Evolutionary conservation across 306 rosid species (phyloP), one percentile per base, ranked within the genome.

Genomic region (Trifolium subterraneum): DNA sequence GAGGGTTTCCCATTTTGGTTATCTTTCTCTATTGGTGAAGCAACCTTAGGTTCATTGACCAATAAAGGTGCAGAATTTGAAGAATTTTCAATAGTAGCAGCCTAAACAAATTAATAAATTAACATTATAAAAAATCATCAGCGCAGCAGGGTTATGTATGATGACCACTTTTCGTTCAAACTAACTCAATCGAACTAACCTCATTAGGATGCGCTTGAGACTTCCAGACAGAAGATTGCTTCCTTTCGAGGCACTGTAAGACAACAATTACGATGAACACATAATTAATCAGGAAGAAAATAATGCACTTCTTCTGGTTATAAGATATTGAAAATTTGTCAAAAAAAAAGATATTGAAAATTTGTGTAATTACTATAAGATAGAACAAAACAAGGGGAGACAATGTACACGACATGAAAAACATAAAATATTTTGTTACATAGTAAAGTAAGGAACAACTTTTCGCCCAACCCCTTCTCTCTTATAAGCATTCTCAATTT

Each of bases 31-130:
- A 74, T 54, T 16, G 76, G 55, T 56, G 82, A 74, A 63, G 63
- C 80, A 41, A 29, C 73, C 70, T 54, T 80, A 58, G 92, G 78
- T 76, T 74, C 84, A 23, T 73, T 19, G 56, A 79, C 75, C 76
- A 48, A 79, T 33, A 25, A 52, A 41, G 96, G 89, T 41, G 84
- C 82, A 82, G 95, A 91, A 83, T 93, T 90, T 64, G 91, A 86
- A 56, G 84, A 79, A 62, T 83, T 84, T 64, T 73, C 87, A 45
- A 81, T 75, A 41, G 84, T 29, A 35, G 70, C 61, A 41, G 64
- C 90, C 98, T 93, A 50, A 12, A 50, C 12, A 39, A 75, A n/a
- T 39, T 64, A 71, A 36, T 10, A 36, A 36, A 62, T 35, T 19
- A 77, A 58, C 16, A 52, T 73, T 16, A 42, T 19, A 20, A 42